Evolutionary conservation across 129 eudicot genomes (phyloP).

Genomic region (Flaveria linearis): DNA sequence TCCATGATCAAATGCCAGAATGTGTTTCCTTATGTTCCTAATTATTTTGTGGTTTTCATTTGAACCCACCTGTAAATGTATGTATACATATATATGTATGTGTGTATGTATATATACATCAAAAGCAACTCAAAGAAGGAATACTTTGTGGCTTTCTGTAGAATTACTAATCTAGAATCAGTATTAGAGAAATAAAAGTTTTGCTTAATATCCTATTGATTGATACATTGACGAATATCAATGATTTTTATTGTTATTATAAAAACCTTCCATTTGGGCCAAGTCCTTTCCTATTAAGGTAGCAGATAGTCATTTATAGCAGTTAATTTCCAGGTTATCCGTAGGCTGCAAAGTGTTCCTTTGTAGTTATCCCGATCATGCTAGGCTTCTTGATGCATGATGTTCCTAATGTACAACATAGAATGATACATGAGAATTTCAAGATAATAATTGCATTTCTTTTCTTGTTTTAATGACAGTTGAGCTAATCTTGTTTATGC

Average conservation of each 20-base stretch:
- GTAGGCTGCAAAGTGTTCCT: not conserved
- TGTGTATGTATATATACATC: not conserved
- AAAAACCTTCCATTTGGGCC: not conserved
- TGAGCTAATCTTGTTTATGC: constrained; percentile 14
- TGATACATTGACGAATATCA: constrained; percentile 1
- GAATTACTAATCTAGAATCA: constrained; percentile 3
- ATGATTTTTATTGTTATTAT: not conserved
- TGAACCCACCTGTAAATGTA: not conserved
- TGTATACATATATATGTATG: not conserved
- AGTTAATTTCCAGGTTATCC: not conserved
- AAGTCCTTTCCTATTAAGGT: not conserved
- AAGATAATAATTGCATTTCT: not conserved
- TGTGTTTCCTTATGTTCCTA: not conserved
- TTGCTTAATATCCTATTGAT: not conserved
- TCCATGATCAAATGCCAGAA: constrained; percentile 3
- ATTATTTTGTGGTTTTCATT: not conserved
- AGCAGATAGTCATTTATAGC: not conserved
- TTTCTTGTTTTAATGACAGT: constrained; percentile 2
- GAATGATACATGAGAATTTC: constrained; percentile 4
- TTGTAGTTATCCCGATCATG: not conserved
- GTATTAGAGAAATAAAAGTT: not conserved
- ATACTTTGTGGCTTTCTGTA: not conserved
- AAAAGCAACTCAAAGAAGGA: not conserved
- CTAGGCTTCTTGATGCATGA: not conserved
- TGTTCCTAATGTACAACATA: not conserved